Evolutionary conservation across 495 filamentous ascomycete species (phyloP), one percentile per base, ranked within the genome.

Genomic region (Margaritispora aquatica): DNA sequence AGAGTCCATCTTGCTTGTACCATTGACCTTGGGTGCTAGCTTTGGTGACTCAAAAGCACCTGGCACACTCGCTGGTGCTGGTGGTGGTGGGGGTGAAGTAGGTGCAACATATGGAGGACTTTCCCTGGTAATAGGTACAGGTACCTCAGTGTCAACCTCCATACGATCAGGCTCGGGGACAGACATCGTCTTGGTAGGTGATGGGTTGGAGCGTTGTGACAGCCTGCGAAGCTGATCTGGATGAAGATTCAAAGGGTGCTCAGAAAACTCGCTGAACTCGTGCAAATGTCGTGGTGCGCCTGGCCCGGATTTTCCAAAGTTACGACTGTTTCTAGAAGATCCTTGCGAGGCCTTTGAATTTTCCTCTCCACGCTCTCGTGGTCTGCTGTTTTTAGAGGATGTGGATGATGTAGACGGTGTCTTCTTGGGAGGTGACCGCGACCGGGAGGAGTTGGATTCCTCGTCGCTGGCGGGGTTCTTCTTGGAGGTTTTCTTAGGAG

Each of bases 231-330:
- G 80, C 79, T 95, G 84, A 73, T 94, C 89, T 38, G 89, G 90
- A 2, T 87, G 90, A 29, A 93, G 83, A 68, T 96, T 96, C 51
- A 96, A 78, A 34, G 92, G 92, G 71, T 96, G 92, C 8, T 79
- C n/a, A n/a, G n/a, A n/a, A n/a, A n/a, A n/a, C n/a, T n/a, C 80
- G 17, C 90, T 83, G 51, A 78, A 78, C 68, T 89, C 87, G 72
- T 80, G 75, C 57, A 82, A 81, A 69, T 77, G 57, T 68, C 61
- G 73, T 70, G 57, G 64, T 50, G 50, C 60, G 57, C 24, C 34
- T 15, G 52, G 57, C 1, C 51, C 23, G 20, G 60, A 41, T 57
- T 60, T 66, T 15, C 55, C 26, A 57, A 61, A 64, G 27, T 20
- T 60, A 29, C 64, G 64, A 44, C 60, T 64, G 57, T 57, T 64